These are phyloP conservation scores for Neurospora intermedia DNA, from an alignment of 495 filamentous ascomycete genomes.

Conservation along the genomic window DNA sequence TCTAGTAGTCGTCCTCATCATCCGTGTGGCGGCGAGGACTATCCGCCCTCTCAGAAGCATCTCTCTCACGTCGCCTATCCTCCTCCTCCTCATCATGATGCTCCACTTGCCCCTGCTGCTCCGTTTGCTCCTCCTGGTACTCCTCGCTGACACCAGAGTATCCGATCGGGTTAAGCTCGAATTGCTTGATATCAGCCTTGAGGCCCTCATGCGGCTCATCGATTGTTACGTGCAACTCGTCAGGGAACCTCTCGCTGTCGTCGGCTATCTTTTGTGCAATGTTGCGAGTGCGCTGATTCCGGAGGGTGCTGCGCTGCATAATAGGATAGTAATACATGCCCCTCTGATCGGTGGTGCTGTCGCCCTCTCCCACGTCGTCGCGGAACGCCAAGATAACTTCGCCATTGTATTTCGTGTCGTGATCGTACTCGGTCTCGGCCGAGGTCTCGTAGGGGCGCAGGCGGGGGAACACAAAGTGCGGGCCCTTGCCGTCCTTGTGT, in stretches of 20 bases:
- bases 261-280: constrained; percentile 23
- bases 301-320: constrained; percentile 49
- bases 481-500: constrained; percentile 30
- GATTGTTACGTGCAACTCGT: constrained; percentile 35
- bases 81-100: not conserved
- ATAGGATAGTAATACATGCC: constrained; percentile 90
- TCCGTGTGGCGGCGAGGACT: constrained; percentile 3
- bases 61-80: not conserved
- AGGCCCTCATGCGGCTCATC: constrained; percentile 32
- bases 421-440: constrained; percentile 51
- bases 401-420: constrained; percentile 51
- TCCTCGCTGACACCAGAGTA: constrained; percentile 19
- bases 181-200: constrained; percentile 26
- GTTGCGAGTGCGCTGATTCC: constrained; percentile 45
- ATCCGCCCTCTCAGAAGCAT: not conserved
- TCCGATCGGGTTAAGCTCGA: constrained; percentile 31
- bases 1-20: constrained; percentile 18
- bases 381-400: constrained; percentile 42
- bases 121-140: constrained; percentile 10
- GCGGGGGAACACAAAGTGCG: constrained; percentile 61
- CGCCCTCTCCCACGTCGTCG: constrained; percentile 28
- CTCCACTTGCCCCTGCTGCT: not conserved
- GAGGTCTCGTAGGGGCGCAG: constrained; percentile 77
- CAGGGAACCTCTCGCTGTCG: constrained; percentile 30
- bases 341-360: constrained; percentile 35